Evolutionary conservation across 2,329 filamentous ascomycete genomes (phyloP).

Genomic region (Pseudocercospora pini-densiflorae): DNA sequence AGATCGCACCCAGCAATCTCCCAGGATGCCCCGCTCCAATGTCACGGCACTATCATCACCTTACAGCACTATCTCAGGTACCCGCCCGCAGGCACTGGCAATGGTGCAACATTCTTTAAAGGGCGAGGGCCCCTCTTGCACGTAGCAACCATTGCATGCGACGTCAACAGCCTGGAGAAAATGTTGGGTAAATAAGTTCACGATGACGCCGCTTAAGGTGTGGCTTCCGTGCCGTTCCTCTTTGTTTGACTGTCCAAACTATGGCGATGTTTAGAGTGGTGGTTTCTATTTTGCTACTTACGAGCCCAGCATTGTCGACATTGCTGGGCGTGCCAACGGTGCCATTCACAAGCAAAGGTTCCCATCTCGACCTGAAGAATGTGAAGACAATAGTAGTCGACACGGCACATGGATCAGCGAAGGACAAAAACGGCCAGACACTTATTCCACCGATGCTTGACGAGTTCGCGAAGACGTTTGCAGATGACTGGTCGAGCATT

Average conservation of each 20-base stretch:
- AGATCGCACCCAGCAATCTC: background rate
- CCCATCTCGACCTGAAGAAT: constrained; percentile 3
- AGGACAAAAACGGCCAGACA: constrained; percentile 54
- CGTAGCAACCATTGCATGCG: constrained; percentile 4
- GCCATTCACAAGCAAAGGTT: constrained; percentile 16
- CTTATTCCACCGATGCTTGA: constrained; percentile 57
- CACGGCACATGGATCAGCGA: constrained; percentile 43
- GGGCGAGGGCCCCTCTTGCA: background rate
- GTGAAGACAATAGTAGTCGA: constrained; percentile 51
- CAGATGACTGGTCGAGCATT: constrained; percentile 40
- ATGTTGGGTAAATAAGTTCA: background rate
- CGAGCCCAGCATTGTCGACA: constrained; percentile 9
- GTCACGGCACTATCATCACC: constrained; percentile 20
- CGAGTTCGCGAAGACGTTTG: constrained; percentile 56
- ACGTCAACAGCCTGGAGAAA: background rate
- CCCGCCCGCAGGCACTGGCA: constrained; percentile 3
- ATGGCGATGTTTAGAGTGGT: constrained; percentile 1
- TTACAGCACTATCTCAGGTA: constrained; percentile 13
- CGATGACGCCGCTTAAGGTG: background rate
- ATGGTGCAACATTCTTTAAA: constrained; percentile 4
- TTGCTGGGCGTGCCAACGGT: constrained; percentile 26
- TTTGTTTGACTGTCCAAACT: background rate
- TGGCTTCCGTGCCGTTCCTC: constrained; percentile 1
- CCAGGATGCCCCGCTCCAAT: constrained; percentile 16
- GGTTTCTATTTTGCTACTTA: background rate